Conservation (phyloP, 2,329 filamentous ascomycete genomes). For the Penicillium sp. region DNA sequence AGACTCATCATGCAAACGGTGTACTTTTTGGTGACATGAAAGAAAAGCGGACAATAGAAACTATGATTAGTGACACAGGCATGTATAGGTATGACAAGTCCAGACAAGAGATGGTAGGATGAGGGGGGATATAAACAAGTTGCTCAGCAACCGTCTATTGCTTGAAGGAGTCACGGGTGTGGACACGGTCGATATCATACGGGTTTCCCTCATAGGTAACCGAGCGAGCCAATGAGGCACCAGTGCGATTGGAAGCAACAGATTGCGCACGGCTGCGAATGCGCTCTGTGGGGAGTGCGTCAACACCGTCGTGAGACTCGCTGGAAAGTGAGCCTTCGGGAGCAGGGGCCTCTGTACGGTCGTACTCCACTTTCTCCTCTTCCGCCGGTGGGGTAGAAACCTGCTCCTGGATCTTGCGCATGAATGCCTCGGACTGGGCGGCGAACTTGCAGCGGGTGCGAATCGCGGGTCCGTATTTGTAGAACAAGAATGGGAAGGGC, state of each 20-base stretch:
- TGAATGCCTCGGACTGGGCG: constrained; percentile 35
- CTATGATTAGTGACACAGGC: constrained; percentile 5
- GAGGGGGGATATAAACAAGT: neutral
- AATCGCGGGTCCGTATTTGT: constrained; percentile 26
- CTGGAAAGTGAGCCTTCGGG: constrained; percentile 24
- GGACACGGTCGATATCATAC: constrained; percentile 45
- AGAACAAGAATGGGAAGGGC: constrained; percentile 30
- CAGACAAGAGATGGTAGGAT: neutral
- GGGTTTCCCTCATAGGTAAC: constrained; percentile 45
- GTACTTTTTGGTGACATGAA: neutral
- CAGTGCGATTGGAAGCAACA: constrained; percentile 28
- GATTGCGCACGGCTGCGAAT: constrained; percentile 28
- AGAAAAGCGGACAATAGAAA: neutral
- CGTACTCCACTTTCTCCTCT: constrained; percentile 27
- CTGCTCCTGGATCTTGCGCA: constrained; percentile 36
- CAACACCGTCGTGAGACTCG: constrained; percentile 25
- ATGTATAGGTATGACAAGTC: constrained; percentile 3
- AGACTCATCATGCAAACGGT: neutral
- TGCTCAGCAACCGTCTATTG: constrained; percentile 1
- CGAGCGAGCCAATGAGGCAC: constrained; percentile 19
- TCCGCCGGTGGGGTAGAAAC: constrained; percentile 11
- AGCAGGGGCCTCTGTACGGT: constrained; percentile 36
- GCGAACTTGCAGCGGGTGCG: constrained; percentile 27
- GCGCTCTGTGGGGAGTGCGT: constrained; percentile 23
- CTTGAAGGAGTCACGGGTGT: constrained; percentile 42